Percentiles rank a stretch among this genome's conserved stretches.
phyloP scores from a whole-genome alignment of 2,329 filamentous ascomycete species.

The Stachybotrys chlorohalonatus region DNA sequence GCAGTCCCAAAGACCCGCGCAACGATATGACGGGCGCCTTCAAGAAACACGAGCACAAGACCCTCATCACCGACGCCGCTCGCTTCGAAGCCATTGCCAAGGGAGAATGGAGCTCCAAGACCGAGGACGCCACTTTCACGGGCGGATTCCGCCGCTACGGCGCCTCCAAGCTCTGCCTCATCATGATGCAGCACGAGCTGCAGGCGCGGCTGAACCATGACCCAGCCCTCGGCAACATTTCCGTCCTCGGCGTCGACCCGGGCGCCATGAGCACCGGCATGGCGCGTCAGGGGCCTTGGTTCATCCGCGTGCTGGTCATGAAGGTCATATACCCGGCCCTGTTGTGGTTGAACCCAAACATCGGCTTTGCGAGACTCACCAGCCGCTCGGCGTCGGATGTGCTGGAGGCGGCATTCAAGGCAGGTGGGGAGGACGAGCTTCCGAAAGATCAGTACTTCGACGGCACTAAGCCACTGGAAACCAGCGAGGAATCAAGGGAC shows the following conservation, averaged over 20 bases:
- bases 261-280: slow-evolving; percentile 26
- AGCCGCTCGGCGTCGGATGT: background rate
- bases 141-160: slow-evolving; percentile 26
- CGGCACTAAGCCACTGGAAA: background rate
- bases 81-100: slow-evolving; percentile 17
- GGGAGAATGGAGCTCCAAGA: slow-evolving; percentile 21
- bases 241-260: slow-evolving; percentile 27
- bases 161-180: slow-evolving; percentile 25
- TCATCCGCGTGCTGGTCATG: background rate
- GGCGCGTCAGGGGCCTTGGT: background rate
- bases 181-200: slow-evolving; percentile 25
- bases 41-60: slow-evolving; percentile 9
- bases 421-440: background rate
- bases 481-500: background rate
- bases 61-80: slow-evolving; percentile 1
- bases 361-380: background rate
- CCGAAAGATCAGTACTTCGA: background rate
- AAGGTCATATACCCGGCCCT: slow-evolving; percentile 1
- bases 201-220: slow-evolving; percentile 22
- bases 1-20: slow-evolving; percentile 11
- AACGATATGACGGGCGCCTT: slow-evolving; percentile 8
- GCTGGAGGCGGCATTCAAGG: background rate
- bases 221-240: slow-evolving; percentile 21
- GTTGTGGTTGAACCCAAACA: background rate
- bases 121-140: slow-evolving; percentile 11